Evolutionary conservation across 305 asterid genomes (phyloP).

Genomic region (Vinca major): DNA sequence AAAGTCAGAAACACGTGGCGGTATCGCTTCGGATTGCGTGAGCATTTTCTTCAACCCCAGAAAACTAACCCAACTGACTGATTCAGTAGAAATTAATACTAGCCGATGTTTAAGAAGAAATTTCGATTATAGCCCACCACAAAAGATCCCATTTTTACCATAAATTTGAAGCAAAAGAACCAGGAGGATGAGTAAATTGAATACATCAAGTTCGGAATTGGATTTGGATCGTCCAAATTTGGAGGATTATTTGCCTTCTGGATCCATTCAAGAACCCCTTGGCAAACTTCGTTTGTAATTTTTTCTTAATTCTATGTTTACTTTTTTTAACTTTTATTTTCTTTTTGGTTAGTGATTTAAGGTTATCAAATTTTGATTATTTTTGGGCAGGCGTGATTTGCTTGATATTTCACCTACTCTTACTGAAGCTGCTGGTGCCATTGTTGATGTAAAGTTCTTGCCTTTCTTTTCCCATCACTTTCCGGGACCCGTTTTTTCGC

Average conservation of each 20-base stretch:
- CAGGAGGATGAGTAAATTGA: slow-evolving; percentile 41
- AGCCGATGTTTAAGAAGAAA: too few relatives aligned
- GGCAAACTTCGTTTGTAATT: slow-evolving; percentile 73
- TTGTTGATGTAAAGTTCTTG: slow-evolving; percentile 56
- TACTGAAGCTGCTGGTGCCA: slow-evolving; percentile 97
- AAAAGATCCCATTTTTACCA: background rate
- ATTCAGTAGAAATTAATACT: too few relatives aligned
- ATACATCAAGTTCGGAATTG: slow-evolving; percentile 64
- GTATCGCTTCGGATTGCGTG: too few relatives aligned
- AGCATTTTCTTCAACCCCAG: too few relatives aligned
- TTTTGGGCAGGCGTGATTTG: slow-evolving; percentile 62
- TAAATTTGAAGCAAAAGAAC: background rate
- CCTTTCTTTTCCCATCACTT: background rate
- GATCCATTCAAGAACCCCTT: slow-evolving; percentile 75
- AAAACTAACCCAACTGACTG: too few relatives aligned
- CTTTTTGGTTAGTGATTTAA: background rate
- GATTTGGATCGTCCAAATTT: slow-evolving; percentile 91
- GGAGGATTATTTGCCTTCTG: slow-evolving; percentile 87
- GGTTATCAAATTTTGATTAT: background rate
- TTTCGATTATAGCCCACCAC: too few relatives aligned
- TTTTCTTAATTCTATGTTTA: background rate
- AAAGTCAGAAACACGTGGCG: too few relatives aligned
- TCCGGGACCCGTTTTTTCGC: background rate
- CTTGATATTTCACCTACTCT: slow-evolving; percentile 90
- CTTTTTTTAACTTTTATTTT: background rate